Evolutionary conservation across 305 asterid genomes (phyloP).

Genomic region (Salvia sclarea): DNA sequence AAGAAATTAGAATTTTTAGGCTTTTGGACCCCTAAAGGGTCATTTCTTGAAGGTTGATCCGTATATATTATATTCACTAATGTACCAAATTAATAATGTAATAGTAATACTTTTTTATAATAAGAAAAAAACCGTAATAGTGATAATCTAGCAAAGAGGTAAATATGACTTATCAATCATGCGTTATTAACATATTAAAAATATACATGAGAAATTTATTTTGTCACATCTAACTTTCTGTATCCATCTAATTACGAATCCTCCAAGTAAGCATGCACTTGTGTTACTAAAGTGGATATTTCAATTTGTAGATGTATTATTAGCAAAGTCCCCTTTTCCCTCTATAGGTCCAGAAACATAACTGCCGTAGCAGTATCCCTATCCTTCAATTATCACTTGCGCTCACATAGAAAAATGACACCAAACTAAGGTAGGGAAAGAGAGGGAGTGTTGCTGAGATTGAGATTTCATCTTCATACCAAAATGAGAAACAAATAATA

Average conservation of each 20-base stretch:
- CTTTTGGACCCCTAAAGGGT: background rate
- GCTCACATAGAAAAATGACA: background rate
- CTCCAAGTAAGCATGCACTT: background rate
- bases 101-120: too few species aligned
- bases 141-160: background rate
- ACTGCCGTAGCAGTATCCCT: background rate
- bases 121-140: too few species aligned
- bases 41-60: background rate
- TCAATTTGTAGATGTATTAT: background rate
- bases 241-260: background rate
- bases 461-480: conserved; percentile 4
- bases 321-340: background rate
- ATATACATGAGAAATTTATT: background rate
- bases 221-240: background rate
- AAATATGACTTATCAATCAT: background rate
- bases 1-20: background rate
- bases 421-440: background rate
- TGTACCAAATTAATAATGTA: too few species aligned
- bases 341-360: background rate
- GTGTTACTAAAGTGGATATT: background rate
- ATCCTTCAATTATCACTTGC: background rate
- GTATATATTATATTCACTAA: too few species aligned
- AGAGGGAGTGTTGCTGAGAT: background rate
- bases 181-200: background rate
- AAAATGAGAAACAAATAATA: conserved; percentile 27